Evolutionary conservation across 2,329 filamentous ascomycete genomes (phyloP), one percentile per base, ranked within the genome.

Genomic region (Pseudomassariella vexata): DNA sequence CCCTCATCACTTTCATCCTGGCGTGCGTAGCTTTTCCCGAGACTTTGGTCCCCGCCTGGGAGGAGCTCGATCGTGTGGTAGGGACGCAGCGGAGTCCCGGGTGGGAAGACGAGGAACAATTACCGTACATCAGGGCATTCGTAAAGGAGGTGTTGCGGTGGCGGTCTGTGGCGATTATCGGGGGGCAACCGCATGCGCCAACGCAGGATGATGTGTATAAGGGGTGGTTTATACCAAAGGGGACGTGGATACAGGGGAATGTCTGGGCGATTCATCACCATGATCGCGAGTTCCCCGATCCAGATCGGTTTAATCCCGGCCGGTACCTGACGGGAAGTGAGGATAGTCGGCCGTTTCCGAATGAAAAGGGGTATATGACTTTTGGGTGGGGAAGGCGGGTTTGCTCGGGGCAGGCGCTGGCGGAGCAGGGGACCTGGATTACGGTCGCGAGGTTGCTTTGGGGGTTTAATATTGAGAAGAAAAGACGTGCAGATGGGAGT

Each of bases 371-470:
- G 0, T 70, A 73, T 44, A 72, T 73, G 66, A 69, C 69, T 2
- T 73, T 75, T 44, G 70, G 70, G 19, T 75, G 69, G 65, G 72
- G 72, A 5, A 59, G 70, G 3, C 52, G 71, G 6, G 66, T 71
- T 3, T 76, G 71, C 47, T 65, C 62, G 26, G 71, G 72, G 17
- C 50, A 73, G 45, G 67, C 62, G 3, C 54, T 79, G 12, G 74
- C 74, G 2, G 74, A 79, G 50, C 70, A 76, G 45, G 71, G 73
- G 5, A 71, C 71, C 1, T 78, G 71, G 62, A 66, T 79, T 44
- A 74, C 68, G 0, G 60, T 79, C 26, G 68, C 70, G 7, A 56
- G 74, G 10, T 45, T 78, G 18, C 55, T 79, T 6, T 79, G 75
- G 71, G 73, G 62, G 0, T 79, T 77, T 44, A 59, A 62, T 34